Conservation (phyloP, 805 yeast species). For the Citeromyces nyonsensis region DNA sequence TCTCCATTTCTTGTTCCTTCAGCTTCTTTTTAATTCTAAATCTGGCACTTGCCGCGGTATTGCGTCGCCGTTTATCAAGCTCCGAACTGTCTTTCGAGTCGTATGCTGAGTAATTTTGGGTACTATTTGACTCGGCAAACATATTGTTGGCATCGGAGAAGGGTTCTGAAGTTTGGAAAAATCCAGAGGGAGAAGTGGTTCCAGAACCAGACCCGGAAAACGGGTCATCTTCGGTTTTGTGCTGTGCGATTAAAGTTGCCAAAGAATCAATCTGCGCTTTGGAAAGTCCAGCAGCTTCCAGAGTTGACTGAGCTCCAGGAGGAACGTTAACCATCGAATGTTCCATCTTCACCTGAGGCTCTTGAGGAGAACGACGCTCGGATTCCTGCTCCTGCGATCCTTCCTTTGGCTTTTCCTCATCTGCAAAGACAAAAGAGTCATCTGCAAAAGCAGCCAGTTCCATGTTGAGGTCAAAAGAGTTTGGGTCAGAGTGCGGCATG, state of each 20-base stretch:
- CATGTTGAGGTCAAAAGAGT: slow-evolving; percentile 31
- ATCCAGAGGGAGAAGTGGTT: not conserved
- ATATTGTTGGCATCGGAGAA: not conserved
- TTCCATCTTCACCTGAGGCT: not conserved
- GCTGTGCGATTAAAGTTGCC: slow-evolving; percentile 60
- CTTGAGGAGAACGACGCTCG: not conserved
- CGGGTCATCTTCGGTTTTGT: slow-evolving; percentile 14
- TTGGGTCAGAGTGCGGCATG: slow-evolving; percentile 28
- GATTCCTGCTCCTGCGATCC: slow-evolving; percentile 5
- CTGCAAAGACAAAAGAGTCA: slow-evolving; percentile 67
- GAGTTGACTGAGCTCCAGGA: slow-evolving; percentile 50
- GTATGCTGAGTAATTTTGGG: not conserved
- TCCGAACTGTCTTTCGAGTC: slow-evolving; percentile 16
- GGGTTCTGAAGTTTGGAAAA: not conserved
- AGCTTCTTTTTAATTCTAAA: slow-evolving; percentile 85
- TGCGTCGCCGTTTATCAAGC: slow-evolving; percentile 67
- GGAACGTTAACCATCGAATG: slow-evolving; percentile 46
- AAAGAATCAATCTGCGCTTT: slow-evolving; percentile 60
- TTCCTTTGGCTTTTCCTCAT: slow-evolving; percentile 52
- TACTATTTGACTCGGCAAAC: not conserved
- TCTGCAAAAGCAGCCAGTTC: slow-evolving; percentile 77
- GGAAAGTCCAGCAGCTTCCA: slow-evolving; percentile 50
- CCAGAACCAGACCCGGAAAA: not conserved
- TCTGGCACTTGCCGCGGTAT: slow-evolving; percentile 90
- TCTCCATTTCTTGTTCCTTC: slow-evolving; percentile 85